These are phyloP conservation scores for Trichophyton schoenleinii DNA, from an alignment of 2,329 filamentous ascomycete genomes.

Conservation along the genomic window DNA sequence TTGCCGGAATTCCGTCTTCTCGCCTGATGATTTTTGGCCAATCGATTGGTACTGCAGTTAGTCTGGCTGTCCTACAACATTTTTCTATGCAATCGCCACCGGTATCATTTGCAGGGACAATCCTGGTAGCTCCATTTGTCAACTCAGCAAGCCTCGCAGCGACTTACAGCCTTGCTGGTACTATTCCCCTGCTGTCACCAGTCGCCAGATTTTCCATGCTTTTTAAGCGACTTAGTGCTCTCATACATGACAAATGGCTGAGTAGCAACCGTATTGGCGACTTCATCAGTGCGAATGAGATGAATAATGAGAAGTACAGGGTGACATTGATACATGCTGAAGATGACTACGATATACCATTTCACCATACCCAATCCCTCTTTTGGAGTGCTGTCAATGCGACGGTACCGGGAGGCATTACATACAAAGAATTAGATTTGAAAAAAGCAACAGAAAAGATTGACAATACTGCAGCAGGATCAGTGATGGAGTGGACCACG, in stretches of 20 bases:
- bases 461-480: slow-evolving; percentile 39
- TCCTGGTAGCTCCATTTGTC: slow-evolving; percentile 46
- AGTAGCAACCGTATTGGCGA: slow-evolving; percentile 38
- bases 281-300: slow-evolving; percentile 27
- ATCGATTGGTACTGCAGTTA: slow-evolving; percentile 46
- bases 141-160: slow-evolving; percentile 42
- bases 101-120: slow-evolving; percentile 40
- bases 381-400: slow-evolving; percentile 47
- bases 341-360: slow-evolving; percentile 26
- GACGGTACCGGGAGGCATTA: slow-evolving; percentile 25
- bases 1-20: slow-evolving; percentile 40
- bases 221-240: slow-evolving; percentile 36
- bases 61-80: slow-evolving; percentile 34
- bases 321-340: slow-evolving; percentile 26
- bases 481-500: slow-evolving; percentile 37
- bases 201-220: slow-evolving; percentile 37
- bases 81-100: slow-evolving; percentile 33
- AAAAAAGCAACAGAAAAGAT: slow-evolving; percentile 30
- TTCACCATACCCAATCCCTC: slow-evolving; percentile 35
- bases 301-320: slow-evolving; percentile 17
- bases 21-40: slow-evolving; percentile 49
- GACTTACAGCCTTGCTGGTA: slow-evolving; percentile 46
- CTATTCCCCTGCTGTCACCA: slow-evolving; percentile 43
- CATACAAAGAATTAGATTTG: slow-evolving; percentile 35
- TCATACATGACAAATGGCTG: slow-evolving; percentile 41